A percentile compares a stretch with the other conserved stretches of the same genome.
phyloP scores from a whole-genome alignment of 805 yeast species.

The Kazachstania africana region DNA sequence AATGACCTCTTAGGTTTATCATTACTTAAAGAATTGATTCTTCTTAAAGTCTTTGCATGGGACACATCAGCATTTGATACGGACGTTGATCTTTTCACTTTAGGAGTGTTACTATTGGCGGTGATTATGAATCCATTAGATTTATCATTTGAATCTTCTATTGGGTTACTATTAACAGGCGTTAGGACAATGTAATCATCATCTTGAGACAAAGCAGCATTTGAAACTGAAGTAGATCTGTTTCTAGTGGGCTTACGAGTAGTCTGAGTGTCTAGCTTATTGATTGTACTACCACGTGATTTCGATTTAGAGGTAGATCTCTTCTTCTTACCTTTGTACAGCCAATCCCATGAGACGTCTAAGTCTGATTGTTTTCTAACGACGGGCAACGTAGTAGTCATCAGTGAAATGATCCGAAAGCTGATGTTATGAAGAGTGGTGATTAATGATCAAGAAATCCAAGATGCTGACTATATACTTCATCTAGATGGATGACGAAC shows the following conservation, averaged over 20 bases:
- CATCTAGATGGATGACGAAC: too few species aligned
- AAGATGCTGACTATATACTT: too few species aligned
- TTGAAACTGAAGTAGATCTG: slow-evolving; percentile 13
- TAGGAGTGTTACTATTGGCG: not conserved
- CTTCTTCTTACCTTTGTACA: slow-evolving; percentile 57
- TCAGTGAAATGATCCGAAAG: too few species aligned
- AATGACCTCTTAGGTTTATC: slow-evolving; percentile 15
- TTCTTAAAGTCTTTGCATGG: slow-evolving; percentile 3
- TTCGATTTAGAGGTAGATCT: slow-evolving; percentile 17
- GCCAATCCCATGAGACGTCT: slow-evolving; percentile 76
- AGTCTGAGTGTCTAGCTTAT: not conserved
- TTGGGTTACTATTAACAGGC: not conserved
- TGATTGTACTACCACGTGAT: too few species aligned
- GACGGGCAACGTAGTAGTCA: too few species aligned
- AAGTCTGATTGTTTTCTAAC: slow-evolving; percentile 9
- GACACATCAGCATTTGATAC: slow-evolving; percentile 2
- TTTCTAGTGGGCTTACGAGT: slow-evolving; percentile 4
- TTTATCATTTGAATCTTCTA: not conserved
- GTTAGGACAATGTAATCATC: not conserved
- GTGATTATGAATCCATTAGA: not conserved
- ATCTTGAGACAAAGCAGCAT: slow-evolving; percentile 7
- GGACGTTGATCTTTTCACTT: slow-evolving; percentile 1
- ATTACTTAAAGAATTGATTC: slow-evolving; percentile 10
- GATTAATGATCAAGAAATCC: too few species aligned
- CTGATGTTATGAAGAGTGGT: too few species aligned